Evolutionary conservation across 1,284 basidiomycete genomes (phyloP).

Genomic region (Fomitopsis palustris): DNA sequence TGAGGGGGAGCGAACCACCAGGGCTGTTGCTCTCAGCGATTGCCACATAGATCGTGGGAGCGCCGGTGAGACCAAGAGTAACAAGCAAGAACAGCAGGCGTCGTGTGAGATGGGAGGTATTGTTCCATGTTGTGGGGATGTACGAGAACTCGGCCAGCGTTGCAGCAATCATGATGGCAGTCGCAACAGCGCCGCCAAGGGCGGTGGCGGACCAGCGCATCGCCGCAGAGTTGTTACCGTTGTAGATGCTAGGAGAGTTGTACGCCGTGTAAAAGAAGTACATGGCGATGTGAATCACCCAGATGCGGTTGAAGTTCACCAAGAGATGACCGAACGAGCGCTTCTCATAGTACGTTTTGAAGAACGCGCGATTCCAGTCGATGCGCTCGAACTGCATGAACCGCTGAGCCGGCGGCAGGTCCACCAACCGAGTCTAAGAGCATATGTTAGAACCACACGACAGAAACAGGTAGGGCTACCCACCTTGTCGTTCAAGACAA

Average conservation of each 20-base stretch:
- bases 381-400: conserved; percentile 95
- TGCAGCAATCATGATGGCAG: conserved; percentile 90
- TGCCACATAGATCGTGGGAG: conserved; percentile 89
- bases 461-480: conserved; percentile 9
- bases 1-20: conserved; percentile 74
- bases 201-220: conserved; percentile 88
- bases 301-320: conserved; percentile 98
- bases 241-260: conserved; percentile 88
- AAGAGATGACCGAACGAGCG: conserved; percentile 91
- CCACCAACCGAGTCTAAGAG: conserved; percentile 78
- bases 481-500: conserved; percentile 86
- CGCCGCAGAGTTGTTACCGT: conserved; percentile 54
- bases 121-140: conserved; percentile 97
- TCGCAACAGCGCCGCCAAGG: conserved; percentile 87
- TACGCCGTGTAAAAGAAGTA: conserved; percentile 95
- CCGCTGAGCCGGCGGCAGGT: conserved; percentile 83
- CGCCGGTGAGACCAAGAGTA: conserved; percentile 81
- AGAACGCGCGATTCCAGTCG: conserved; percentile 92
- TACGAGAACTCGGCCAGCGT: conserved; percentile 93
- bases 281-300: conserved; percentile 90
- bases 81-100: conserved; percentile 83
- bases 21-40: conserved; percentile 56
- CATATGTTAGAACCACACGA: not conserved
- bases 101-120: conserved; percentile 89
- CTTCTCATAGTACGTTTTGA: conserved; percentile 97